Conservation (phyloP, 2,329 filamentous ascomycete genomes). For the Paraphaeosphaeria sporulosa region DNA sequence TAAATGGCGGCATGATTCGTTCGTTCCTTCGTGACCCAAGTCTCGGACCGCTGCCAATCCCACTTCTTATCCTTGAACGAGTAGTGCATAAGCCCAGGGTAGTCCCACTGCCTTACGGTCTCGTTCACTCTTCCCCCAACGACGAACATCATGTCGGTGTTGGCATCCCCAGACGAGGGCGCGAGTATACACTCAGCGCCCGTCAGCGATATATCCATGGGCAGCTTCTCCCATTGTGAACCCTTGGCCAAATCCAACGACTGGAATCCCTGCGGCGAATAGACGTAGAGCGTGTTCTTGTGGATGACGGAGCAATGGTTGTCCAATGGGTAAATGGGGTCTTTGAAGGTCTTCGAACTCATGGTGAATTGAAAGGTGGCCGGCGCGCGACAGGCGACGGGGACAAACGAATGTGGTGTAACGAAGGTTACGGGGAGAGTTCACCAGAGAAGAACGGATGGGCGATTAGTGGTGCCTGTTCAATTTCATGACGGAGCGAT, state of each 20-base stretch:
- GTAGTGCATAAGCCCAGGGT: slow-evolving; percentile 78
- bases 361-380: slow-evolving; percentile 55
- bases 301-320: slow-evolving; percentile 83
- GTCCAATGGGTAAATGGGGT: slow-evolving; percentile 73
- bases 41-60: slow-evolving; percentile 62
- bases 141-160: slow-evolving; percentile 76
- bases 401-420: slow-evolving; percentile 25
- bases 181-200: slow-evolving; percentile 81
- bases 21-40: slow-evolving; percentile 69
- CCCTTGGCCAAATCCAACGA: slow-evolving; percentile 73
- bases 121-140: slow-evolving; percentile 70
- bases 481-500: slow-evolving; percentile 41
- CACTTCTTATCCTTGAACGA: slow-evolving; percentile 65
- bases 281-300: slow-evolving; percentile 84
- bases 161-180: slow-evolving; percentile 60
- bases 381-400: slow-evolving; percentile 17
- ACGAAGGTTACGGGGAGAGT: slow-evolving; percentile 27
- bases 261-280: slow-evolving; percentile 77
- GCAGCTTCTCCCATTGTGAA: slow-evolving; percentile 73
- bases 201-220: slow-evolving; percentile 72
- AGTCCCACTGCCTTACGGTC: slow-evolving; percentile 55
- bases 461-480: slow-evolving; percentile 32
- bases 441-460: slow-evolving; percentile 27
- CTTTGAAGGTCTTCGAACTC: slow-evolving; percentile 64
- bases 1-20: slow-evolving; percentile 79